Evolutionary conservation across 2,329 filamentous ascomycete genomes (phyloP), one percentile per base, ranked within the genome.

Genomic region (Beauveria scarabaeidicola): DNA sequence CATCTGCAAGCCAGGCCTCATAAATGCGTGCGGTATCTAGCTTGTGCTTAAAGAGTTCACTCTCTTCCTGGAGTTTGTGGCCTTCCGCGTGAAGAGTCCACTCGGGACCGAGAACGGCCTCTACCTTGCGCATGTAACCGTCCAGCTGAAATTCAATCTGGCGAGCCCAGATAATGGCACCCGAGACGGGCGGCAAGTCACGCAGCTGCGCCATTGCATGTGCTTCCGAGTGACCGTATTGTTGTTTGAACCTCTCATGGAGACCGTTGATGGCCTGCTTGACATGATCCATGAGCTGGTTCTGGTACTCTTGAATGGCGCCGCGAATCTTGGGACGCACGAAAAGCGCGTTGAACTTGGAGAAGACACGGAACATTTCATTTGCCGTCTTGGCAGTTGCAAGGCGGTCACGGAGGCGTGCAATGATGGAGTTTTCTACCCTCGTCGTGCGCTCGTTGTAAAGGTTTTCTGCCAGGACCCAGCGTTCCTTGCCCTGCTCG

Each of bases 311-410:
- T 47, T 91, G 90, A 69, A 99, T 99, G 59, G 94, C 95, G 65
- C 95, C 92, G 65, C 94, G 88, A 75, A 99, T 97, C 80, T 99
- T 99, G n/a, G 94, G 94, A 61, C 94, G 86, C 60, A 99, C 93
- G 67, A 99, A 96, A 32, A 99, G 86, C 2, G 94, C 94, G 71
- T 99, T 99, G 82, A 99, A 99, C 72, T 97, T 97, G 57, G 94
- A 97, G 73, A 99, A 99, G 63, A 99, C 94, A 58, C 95, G 89
- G 73, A 99, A 99, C 94, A 99, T 99, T 75, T 99, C 95, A 70
- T 96, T 97, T 44, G 94, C 94, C 63, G 91, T 96, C 79, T 96
- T 97, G 13, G 94, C 93, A 7, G 91, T 96, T 15, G 92, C 94
- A 59, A 99, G 81, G 61, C 94, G 89, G 74, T 99, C 94, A 68